Evolutionary conservation across 768 basidiomycete species (phyloP).

Genomic region (Rhodocollybia butyracea): DNA sequence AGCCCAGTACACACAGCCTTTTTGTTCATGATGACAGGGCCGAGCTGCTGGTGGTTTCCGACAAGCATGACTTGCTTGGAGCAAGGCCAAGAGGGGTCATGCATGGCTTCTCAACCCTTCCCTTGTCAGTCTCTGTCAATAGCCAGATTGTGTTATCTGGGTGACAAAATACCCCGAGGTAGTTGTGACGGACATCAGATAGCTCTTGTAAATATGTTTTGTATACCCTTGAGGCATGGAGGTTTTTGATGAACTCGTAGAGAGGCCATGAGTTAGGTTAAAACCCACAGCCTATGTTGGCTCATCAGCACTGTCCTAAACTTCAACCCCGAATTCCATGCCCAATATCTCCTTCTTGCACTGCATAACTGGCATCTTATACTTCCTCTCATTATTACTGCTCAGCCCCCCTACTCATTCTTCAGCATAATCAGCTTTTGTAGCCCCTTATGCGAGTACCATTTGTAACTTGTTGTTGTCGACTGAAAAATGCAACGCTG

Average conservation of each 20-base stretch:
- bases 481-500: slow-evolving; percentile 88
- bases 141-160: no score
- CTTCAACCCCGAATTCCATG: slow-evolving; percentile 93
- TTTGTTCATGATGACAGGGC: slow-evolving; percentile 99
- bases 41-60: slow-evolving; percentile 97
- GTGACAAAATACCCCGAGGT: no score
- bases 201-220: no score
- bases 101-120: no score
- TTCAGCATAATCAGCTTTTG: slow-evolving; percentile 98
- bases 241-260: no score
- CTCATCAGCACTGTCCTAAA: slow-evolving; percentile 96
- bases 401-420: slow-evolving; percentile 98
- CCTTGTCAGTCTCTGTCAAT: no score
- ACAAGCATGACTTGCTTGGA: slow-evolving; percentile 99
- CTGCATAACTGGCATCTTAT: slow-evolving; percentile 90
- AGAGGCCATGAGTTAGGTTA: no score
- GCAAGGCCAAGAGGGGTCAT: slow-evolving; percentile 97
- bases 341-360: slow-evolving; percentile 97
- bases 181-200: no score
- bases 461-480: slow-evolving; percentile 97
- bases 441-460: slow-evolving; percentile 92
- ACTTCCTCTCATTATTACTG: slow-evolving; percentile 95
- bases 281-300: slow-evolving; percentile 98
- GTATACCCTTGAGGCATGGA: no score
- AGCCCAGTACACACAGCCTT: slow-evolving; percentile 98